phyloP scores from a whole-genome alignment of 2,329 filamentous ascomycete species.

The Trichoderma harzianum region DNA sequence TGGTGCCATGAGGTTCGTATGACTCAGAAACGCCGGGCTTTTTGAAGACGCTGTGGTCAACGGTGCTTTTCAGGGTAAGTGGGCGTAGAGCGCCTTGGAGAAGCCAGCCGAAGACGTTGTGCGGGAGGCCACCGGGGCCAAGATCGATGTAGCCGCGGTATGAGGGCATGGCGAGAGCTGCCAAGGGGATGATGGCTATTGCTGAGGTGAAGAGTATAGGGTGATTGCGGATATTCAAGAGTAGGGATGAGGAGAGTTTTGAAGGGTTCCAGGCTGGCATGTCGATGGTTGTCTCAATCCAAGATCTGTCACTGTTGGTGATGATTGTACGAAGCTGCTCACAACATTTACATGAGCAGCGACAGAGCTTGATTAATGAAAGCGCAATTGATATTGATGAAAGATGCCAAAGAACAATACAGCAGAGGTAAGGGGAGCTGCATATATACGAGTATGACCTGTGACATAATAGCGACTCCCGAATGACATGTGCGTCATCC shows the following conservation, averaged over 20 bases:
- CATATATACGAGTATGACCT: background rate
- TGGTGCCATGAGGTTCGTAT: constrained; percentile 28
- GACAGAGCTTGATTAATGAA: background rate
- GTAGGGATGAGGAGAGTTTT: background rate
- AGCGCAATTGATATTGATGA: background rate
- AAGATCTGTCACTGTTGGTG: background rate
- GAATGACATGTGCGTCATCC: background rate
- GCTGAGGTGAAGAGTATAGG: constrained; percentile 6
- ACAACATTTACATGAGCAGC: too few relatives aligned
- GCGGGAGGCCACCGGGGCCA: constrained; percentile 42
- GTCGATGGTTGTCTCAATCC: background rate
- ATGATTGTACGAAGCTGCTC: background rate
- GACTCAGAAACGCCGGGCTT: constrained; percentile 22
- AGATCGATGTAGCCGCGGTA: constrained; percentile 42
- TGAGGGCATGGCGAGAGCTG: constrained; percentile 27
- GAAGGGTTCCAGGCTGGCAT: background rate
- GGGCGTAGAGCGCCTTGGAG: constrained; percentile 33
- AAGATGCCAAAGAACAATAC: background rate
- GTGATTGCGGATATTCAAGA: background rate
- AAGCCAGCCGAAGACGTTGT: constrained; percentile 42
- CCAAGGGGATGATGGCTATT: background rate
- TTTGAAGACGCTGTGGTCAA: constrained; percentile 29
- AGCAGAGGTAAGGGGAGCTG: background rate
- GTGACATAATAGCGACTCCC: background rate
- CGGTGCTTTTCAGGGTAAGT: constrained; percentile 33